These are phyloP conservation scores for Zymoseptoria brevis DNA, from an alignment of 2,329 filamentous ascomycete species.

Conservation along the genomic window DNA sequence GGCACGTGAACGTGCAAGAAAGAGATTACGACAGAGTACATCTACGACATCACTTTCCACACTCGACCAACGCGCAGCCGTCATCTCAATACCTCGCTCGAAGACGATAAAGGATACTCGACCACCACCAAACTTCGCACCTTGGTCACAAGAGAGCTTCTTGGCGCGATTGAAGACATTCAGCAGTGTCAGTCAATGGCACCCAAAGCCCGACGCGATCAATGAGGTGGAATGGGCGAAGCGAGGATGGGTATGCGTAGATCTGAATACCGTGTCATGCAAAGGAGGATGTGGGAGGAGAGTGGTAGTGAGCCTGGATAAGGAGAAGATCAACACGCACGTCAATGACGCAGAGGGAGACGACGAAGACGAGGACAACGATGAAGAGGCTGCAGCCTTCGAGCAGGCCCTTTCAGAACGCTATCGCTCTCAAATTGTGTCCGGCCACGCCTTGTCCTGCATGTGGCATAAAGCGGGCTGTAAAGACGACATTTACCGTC, in stretches of 20 bases:
- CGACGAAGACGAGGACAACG: constrained; percentile 26
- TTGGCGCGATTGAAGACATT: constrained; percentile 77
- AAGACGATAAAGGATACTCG: constrained; percentile 14
- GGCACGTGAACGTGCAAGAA: constrained; percentile 23
- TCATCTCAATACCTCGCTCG: constrained; percentile 25
- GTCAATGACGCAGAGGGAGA: constrained; percentile 46
- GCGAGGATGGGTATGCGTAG: constrained; percentile 79
- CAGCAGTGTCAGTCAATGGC: constrained; percentile 85
- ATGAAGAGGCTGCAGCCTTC: constrained; percentile 32
- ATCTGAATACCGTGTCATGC: constrained; percentile 76
- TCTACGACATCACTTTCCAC: constrained; percentile 20
- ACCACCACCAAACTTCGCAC: constrained; percentile 63
- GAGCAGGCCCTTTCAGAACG: constrained; percentile 64
- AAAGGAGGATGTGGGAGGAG: constrained; percentile 73
- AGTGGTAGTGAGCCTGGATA: constrained; percentile 68
- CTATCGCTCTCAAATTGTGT: constrained; percentile 64
- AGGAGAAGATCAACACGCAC: constrained; percentile 14
- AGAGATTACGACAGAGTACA: constrained; percentile 25
- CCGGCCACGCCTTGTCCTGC: constrained; percentile 72
- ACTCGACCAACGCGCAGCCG: constrained; percentile 15
- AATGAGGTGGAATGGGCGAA: constrained; percentile 94
- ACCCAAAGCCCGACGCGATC: constrained; percentile 78
- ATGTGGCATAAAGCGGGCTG: constrained; percentile 84
- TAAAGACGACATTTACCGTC: constrained; percentile 62
- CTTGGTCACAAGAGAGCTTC: constrained; percentile 76